Conservation (phyloP, 805 yeast species). For the Yueomyces sp. region DNA sequence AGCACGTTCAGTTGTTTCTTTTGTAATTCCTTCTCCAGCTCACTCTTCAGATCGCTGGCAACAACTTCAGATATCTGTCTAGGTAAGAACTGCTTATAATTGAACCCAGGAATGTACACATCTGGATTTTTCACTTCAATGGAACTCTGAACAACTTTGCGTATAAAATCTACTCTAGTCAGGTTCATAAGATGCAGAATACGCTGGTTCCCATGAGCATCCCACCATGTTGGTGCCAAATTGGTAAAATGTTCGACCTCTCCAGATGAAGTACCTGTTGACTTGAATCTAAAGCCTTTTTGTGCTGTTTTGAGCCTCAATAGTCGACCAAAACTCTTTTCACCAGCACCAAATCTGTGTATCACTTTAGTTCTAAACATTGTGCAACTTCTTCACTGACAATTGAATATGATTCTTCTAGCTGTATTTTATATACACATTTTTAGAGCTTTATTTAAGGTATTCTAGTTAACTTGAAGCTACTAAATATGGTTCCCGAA, state of each 20-base stretch:
- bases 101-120: slow-evolving; percentile 69
- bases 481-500: too few relatives aligned
- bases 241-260: slow-evolving; percentile 76
- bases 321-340: too few relatives aligned
- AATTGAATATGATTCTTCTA: too few relatives aligned
- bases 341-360: too few relatives aligned
- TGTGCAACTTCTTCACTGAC: too few relatives aligned
- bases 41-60: slow-evolving; percentile 38
- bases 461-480: too few relatives aligned
- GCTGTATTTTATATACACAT: too few relatives aligned
- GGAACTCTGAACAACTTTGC: slow-evolving; percentile 34
- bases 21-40: slow-evolving; percentile 19
- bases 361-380: too few relatives aligned
- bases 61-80: slow-evolving; percentile 34
- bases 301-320: too few relatives aligned
- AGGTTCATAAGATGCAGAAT: slow-evolving; percentile 91
- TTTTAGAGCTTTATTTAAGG: too few relatives aligned
- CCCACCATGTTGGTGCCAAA: slow-evolving; percentile 98
- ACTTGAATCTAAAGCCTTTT: neutral
- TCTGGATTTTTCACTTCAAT: slow-evolving; percentile 21
- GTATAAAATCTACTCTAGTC: slow-evolving; percentile 76
- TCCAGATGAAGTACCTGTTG: slow-evolving; percentile 24
- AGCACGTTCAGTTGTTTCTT: slow-evolving; percentile 35
- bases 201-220: slow-evolving; percentile 81
- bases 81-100: slow-evolving; percentile 50